phyloP scores from a whole-genome alignment of 1,284 basidiomycete genomes.

The Moesziomyces sp. region DNA sequence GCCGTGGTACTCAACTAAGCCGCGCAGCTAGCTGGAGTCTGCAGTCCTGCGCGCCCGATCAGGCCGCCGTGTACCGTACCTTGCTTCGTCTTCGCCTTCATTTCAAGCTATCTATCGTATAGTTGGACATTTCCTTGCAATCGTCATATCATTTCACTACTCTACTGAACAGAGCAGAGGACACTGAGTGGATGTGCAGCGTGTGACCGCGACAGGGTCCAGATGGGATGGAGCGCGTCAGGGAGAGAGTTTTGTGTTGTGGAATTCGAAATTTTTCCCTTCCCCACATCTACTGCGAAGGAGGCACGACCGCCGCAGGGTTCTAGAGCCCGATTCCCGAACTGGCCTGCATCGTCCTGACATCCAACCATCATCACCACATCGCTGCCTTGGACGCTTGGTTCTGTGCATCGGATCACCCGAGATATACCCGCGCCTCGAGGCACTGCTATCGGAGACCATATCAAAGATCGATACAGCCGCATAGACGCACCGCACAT shows the following conservation, averaged over 20 bases:
- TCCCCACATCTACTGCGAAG: not conserved
- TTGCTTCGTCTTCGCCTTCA: not conserved
- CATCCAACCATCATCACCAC: not conserved
- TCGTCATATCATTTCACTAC: too few species aligned
- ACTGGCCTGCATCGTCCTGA: not conserved
- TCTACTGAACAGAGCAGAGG: too few species aligned
- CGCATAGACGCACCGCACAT: too few species aligned
- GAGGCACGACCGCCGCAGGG: not conserved
- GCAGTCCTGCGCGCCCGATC: too few species aligned
- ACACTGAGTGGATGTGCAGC: too few species aligned
- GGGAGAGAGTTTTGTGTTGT: not conserved
- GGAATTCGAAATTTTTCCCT: not conserved
- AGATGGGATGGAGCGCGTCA: not conserved
- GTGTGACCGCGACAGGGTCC: not conserved
- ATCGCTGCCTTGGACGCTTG: not conserved
- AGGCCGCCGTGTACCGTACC: not conserved
- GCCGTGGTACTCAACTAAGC: conserved; percentile 30
- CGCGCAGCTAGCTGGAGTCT: not conserved
- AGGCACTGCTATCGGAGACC: too few species aligned
- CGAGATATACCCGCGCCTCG: too few species aligned
- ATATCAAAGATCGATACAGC: too few species aligned
- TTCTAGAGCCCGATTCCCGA: not conserved
- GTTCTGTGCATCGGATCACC: too few species aligned
- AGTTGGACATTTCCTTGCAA: not conserved
- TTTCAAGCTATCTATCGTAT: not conserved